These are phyloP conservation scores for Acrocalymma vagum DNA, from an alignment of 2,329 filamentous ascomycete genomes.

Conservation along the genomic window DNA sequence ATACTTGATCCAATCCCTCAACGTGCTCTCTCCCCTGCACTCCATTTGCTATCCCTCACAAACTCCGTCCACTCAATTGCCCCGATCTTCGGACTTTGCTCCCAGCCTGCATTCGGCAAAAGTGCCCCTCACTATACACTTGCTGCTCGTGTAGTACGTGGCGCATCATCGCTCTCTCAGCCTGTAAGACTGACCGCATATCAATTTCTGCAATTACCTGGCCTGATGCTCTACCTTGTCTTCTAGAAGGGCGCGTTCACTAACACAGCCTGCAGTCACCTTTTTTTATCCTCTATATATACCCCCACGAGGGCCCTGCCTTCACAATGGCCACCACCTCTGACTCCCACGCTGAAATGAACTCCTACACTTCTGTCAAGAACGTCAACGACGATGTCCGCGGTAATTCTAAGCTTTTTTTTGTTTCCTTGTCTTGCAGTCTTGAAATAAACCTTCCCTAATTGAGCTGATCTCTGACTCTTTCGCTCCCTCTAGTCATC, in stretches of 20 bases:
- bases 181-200: slow-evolving; percentile 24
- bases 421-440: background rate
- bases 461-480: no score
- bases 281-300: slow-evolving; percentile 18
- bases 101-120: no score
- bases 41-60: slow-evolving; percentile 7
- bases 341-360: slow-evolving; percentile 31
- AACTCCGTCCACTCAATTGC: slow-evolving; percentile 11
- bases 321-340: slow-evolving; percentile 20
- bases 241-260: slow-evolving; percentile 9
- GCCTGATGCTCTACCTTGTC: slow-evolving; percentile 7
- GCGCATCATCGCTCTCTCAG: slow-evolving; percentile 13
- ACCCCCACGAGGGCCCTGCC: slow-evolving; percentile 22
- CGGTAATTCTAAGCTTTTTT: slow-evolving; percentile 45
- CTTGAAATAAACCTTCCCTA: slow-evolving; percentile 19
- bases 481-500: slow-evolving; percentile 75
- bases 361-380: slow-evolving; percentile 34
- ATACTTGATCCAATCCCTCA: no score
- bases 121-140: slow-evolving; percentile 12
- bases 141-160: slow-evolving; percentile 14
- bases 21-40: no score
- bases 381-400: slow-evolving; percentile 60
- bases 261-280: slow-evolving; percentile 9
- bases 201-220: slow-evolving; percentile 11
- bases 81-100: no score